phyloP scores from a whole-genome alignment of 2,329 filamentous ascomycete species.

The Diaporthe nobilis region DNA sequence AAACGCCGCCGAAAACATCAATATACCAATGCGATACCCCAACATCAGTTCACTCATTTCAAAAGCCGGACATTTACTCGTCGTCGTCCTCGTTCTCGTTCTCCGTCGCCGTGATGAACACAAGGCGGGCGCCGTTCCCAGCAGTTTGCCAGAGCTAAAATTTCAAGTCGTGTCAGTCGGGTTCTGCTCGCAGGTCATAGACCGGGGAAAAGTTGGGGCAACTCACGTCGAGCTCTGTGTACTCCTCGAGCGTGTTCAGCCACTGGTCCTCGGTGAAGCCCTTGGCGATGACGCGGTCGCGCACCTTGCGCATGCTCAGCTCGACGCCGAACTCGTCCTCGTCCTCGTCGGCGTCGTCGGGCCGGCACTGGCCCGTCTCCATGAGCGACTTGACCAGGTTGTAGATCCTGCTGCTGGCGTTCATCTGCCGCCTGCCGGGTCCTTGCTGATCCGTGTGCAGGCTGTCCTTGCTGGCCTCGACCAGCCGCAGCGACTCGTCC shows the following conservation, averaged over 20 bases:
- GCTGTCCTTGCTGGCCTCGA: constrained; percentile 94
- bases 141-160: constrained; percentile 83
- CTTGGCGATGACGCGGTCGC: constrained; percentile 93
- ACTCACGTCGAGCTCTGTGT: constrained; percentile 90
- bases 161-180: constrained; percentile 53
- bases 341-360: constrained; percentile 73
- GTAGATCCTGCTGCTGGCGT: constrained; percentile 91
- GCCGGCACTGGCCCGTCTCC: constrained; percentile 86
- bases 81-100: constrained; percentile 67
- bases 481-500: constrained; percentile 90
- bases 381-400: constrained; percentile 92
- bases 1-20: constrained; percentile 49
- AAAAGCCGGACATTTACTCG: constrained; percentile 37
- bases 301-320: constrained; percentile 88
- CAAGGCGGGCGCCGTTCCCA: constrained; percentile 77
- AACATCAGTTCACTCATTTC: not conserved
- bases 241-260: constrained; percentile 87
- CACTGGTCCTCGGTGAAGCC: constrained; percentile 98
- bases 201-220: constrained; percentile 35
- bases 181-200: not conserved
- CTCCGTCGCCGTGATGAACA: constrained; percentile 76
- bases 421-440: constrained; percentile 76
- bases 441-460: constrained; percentile 77
- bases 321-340: constrained; percentile 72
- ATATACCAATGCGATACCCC: constrained; percentile 41